These are phyloP conservation scores for Fusarium falciforme DNA, from an alignment of 2,329 filamentous ascomycete genomes.

Conservation along the genomic window DNA sequence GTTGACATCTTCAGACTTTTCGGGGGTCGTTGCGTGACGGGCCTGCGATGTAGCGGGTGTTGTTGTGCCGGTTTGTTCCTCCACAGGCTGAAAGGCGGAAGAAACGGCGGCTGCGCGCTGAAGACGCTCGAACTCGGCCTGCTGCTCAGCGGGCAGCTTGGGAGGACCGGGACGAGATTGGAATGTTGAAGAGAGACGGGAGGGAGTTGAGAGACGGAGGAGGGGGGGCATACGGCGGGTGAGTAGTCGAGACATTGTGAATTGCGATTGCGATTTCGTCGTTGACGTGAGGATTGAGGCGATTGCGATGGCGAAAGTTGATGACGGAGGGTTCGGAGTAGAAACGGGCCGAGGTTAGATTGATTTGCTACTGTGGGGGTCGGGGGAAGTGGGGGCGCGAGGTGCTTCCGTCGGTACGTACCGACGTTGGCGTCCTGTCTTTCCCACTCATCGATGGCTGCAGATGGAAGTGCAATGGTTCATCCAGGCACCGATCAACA, in stretches of 20 bases:
- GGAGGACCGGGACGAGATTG: slow-evolving; percentile 77
- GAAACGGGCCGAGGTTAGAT: slow-evolving; percentile 38
- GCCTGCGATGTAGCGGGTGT: slow-evolving; percentile 42
- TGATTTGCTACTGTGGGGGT: slow-evolving; percentile 7
- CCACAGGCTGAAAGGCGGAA: slow-evolving; percentile 54
- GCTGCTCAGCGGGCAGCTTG: slow-evolving; percentile 86
- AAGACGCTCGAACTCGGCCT: slow-evolving; percentile 90
- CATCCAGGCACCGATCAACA: neutral
- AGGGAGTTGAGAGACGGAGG: slow-evolving; percentile 11
- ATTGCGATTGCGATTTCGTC: neutral
- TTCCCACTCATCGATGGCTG: neutral
- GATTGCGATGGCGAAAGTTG: slow-evolving; percentile 6
- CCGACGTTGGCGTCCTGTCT: neutral
- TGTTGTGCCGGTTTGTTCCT: slow-evolving; percentile 16
- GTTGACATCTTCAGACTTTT: slow-evolving; percentile 58
- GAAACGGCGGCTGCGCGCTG: slow-evolving; percentile 71
- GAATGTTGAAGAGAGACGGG: slow-evolving; percentile 56
- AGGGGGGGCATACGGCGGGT: slow-evolving; percentile 30
- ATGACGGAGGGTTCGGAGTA: slow-evolving; percentile 22
- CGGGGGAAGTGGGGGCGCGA: neutral
- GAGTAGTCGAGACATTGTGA: slow-evolving; percentile 37
- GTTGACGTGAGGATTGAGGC: neutral
- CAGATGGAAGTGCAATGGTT: neutral
- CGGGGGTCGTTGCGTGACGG: slow-evolving; percentile 32
- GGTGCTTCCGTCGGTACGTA: slow-evolving; percentile 1